Base-by-base conservation (phyloP, 306 rosid species). In the Morella rubra region DNA sequence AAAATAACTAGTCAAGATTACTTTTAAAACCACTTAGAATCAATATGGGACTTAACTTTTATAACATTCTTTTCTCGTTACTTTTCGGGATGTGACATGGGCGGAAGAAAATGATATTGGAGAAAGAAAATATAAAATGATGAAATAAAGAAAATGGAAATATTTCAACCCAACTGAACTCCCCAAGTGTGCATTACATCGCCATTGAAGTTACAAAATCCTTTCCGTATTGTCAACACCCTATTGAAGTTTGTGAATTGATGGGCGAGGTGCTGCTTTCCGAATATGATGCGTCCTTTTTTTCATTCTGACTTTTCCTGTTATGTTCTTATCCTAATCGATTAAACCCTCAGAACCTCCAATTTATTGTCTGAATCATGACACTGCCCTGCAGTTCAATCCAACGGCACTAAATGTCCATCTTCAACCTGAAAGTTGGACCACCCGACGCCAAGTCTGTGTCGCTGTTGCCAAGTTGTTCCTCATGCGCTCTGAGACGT, bases 191-290 rank as follows among this genome's bases (percentile, higher is more conserved):
- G 19, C 50, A 19, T 68, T n/a, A 27, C 45, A 37, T 44, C 40
- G n/a, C 60, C 4, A 8, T 24, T 19, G 14, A 37, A 22, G 44
- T 19, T 37, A 64, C n/a, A 45, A 58, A 13, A 54, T 62, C 73
- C 67, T 77, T 79, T 24, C 77, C 52, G 56, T 65, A 73, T 27
- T 75, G 72, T 78, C 80, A 64, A 46, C 67, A 66, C 73, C 69
- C 67, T 56, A 65, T 73, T 81, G 53, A 73, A 64, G 83, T 67
- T 83, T 22, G 4, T 76, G 83, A 89, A 67, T 76, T 85, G 73
- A 75, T 49, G 52, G 69, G 71, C n/a, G 54, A 10, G 37, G 68
- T 50, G 51, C 71, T 60, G 72, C 82, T 44, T 74, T 55, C 72
- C 50, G 45, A 61, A 44, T 62, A 46, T 66, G 41, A 67, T 20